A percentile compares a stretch with the other conserved stretches of the same genome.
phyloP scores from a whole-genome alignment of 495 filamentous ascomycete species.

The Pseudevernia furfuracea region DNA sequence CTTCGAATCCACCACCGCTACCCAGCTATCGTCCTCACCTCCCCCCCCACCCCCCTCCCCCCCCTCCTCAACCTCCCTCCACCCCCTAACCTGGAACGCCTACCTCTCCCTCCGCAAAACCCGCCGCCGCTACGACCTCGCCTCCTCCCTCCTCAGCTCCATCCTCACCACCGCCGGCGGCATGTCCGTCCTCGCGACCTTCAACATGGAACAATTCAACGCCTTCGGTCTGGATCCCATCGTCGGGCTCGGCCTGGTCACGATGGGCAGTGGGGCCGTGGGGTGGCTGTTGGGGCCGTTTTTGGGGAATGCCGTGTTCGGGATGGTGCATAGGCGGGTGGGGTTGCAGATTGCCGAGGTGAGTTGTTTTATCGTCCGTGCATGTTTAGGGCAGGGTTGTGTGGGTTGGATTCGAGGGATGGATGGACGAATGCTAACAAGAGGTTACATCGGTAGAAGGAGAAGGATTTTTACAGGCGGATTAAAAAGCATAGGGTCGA shows the following conservation, averaged over 20 bases:
- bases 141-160: constrained; percentile 59
- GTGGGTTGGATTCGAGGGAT: constrained; percentile 5
- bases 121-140: constrained; percentile 74
- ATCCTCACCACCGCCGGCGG: constrained; percentile 50
- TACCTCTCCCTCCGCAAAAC: constrained; percentile 86
- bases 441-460: constrained; percentile 53
- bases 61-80: background rate
- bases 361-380: constrained; percentile 31
- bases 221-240: constrained; percentile 76
- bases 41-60: background rate
- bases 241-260: constrained; percentile 69
- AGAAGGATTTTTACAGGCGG: constrained; percentile 80
- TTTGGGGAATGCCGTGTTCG: constrained; percentile 69
- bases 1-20: constrained; percentile 11
- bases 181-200: constrained; percentile 53
- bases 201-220: constrained; percentile 60
- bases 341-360: constrained; percentile 60
- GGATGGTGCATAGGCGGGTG: constrained; percentile 55
- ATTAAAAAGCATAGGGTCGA: constrained; percentile 88
- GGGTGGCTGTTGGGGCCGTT: constrained; percentile 85
- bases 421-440: constrained; percentile 2
- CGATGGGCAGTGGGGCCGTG: constrained; percentile 58
- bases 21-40: background rate
- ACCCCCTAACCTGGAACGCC: constrained; percentile 59
- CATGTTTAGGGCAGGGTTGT: background rate